These are phyloP conservation scores for Dendrobium chrysotoxum DNA, from an alignment of 106 monocot genomes.

Conservation along the genomic window DNA sequence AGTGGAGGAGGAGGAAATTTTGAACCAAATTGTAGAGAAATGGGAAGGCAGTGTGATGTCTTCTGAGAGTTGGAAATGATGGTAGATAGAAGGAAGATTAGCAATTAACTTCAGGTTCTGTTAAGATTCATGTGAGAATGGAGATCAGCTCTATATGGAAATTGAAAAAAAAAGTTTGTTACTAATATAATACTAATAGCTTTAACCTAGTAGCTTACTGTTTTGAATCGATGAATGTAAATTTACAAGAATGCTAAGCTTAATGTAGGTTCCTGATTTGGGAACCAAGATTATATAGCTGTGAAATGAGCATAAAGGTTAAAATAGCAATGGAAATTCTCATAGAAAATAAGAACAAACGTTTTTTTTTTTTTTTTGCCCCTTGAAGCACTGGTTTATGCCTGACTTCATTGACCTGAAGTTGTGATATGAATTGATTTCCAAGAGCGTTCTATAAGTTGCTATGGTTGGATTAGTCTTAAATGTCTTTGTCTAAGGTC, in stretches of 20 bases:
- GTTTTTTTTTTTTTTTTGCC: not conserved
- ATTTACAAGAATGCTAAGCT: too few relatives aligned
- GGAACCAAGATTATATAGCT: not conserved
- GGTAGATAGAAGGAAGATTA: not conserved
- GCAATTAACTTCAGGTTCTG: not conserved
- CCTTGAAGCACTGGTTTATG: not conserved
- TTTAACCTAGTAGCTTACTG: too few relatives aligned
- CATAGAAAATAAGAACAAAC: not conserved
- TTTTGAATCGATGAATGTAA: too few relatives aligned
- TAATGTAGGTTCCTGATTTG: not conserved
- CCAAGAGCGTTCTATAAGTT: not conserved
- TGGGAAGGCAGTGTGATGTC: not conserved
- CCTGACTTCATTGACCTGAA: not conserved
- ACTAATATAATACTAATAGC: not conserved
- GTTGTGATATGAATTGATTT: not conserved
- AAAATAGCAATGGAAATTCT: not conserved
- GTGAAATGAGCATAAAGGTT: not conserved
- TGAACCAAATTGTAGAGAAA: not conserved
- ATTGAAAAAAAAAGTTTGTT: not conserved
- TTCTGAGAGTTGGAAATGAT: not conserved
- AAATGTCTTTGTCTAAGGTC: too few relatives aligned
- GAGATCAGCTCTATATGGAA: not conserved
- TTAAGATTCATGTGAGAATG: not conserved
- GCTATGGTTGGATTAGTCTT: not conserved
- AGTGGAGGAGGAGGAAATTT: not conserved